phyloP scores from a whole-genome alignment of 2,329 filamentous ascomycete species.

The Penicillium sp. region DNA sequence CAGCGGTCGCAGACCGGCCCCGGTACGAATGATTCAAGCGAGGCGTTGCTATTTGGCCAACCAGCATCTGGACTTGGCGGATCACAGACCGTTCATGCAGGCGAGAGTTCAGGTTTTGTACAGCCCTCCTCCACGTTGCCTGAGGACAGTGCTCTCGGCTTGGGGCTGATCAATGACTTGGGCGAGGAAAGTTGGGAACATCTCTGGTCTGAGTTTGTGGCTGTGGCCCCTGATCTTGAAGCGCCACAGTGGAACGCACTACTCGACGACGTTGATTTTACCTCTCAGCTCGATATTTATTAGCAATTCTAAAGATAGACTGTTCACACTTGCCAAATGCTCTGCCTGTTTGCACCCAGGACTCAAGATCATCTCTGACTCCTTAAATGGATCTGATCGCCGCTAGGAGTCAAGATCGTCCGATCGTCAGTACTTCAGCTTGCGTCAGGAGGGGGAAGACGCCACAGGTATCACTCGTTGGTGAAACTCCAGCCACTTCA shows the following conservation, averaged over 20 bases:
- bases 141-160: not conserved
- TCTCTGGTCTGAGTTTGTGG: conserved; percentile 19
- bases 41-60: not conserved
- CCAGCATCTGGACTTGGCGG: not conserved
- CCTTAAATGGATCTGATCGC: not conserved
- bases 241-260: conserved; percentile 19
- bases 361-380: not conserved
- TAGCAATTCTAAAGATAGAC: not conserved
- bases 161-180: conserved; percentile 4
- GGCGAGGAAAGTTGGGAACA: conserved; percentile 14
- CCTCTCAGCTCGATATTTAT: conserved; percentile 6
- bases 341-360: not conserved
- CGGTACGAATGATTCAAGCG: not conserved
- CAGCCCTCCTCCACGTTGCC: conserved; percentile 1
- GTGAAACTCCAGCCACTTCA: not conserved
- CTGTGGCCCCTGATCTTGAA: conserved; percentile 17
- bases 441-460: not conserved
- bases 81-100: not conserved
- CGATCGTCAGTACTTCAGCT: not conserved
- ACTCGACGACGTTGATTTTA: conserved; percentile 18
- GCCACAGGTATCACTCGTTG: not conserved
- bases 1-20: not conserved
- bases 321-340: not conserved
- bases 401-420: not conserved
- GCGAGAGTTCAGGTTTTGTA: not conserved